Evolutionary conservation across 306 rosid species (phyloP), one percentile per base, ranked within the genome.

Genomic region (Lotus japonicus): DNA sequence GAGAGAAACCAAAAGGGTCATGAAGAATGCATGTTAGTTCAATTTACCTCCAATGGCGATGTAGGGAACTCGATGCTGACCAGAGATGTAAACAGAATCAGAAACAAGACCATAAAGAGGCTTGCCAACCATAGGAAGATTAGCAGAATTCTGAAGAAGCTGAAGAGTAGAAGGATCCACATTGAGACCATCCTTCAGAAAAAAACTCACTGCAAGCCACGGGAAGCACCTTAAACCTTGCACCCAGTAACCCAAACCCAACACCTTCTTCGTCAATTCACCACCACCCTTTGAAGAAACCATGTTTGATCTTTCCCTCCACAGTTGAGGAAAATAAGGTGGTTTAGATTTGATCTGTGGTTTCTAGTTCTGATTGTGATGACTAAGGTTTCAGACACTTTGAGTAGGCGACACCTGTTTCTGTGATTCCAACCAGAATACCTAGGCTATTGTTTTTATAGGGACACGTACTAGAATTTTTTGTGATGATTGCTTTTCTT

Each of bases 211-310:
- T 8, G 79, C 96, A 76, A 94, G 81, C 98, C 97, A 90, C 64
- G 97, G 92, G 36, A 90, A 82, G 35, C 98, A 88, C 64, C 97
- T 83, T 75, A 94, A 83, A 21, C 98, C 98, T 68, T 94, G 98
- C 6, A 88, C 95, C 92, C 89, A 94, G 66, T 51, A 90, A 2
- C 97, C 97, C 72, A 88, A 41, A 5, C 96, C 98, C 77, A 94
- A 67, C 28, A 90, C 58, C 64, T 63, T 82, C 70, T 76, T 78
- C 74, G 68, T 79, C 72, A 78, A 77, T 51, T 77, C 70, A 7
- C 62, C 71, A 18, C 45, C 74, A 15, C 59, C 70, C 5, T 79
- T 54, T 1, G 83, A 66, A 18, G 53, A 58, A 6, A 64, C 84
- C 91, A 86, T 84, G 63, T 23, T 46, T 50, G 4, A 16, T 36